A percentile compares a stretch with the other conserved stretches of the same genome.
Conservation (phyloP, 1,284 basidiomycete species). For the Puccinia sorghi region DNA sequence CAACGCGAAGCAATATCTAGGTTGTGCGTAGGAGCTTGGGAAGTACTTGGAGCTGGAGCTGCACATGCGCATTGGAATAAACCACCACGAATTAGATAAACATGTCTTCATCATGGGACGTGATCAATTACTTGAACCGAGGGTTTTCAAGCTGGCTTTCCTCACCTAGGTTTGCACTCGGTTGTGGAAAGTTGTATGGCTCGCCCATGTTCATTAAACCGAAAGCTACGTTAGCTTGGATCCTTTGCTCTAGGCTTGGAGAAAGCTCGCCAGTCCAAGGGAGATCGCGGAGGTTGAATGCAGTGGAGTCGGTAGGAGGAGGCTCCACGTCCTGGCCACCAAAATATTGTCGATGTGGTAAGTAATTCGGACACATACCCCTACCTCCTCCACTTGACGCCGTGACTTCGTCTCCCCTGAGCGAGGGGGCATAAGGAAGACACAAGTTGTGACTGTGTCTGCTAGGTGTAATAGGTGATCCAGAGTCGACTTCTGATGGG, state of each 20-base stretch:
- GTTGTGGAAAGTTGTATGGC: neutral
- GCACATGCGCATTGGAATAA: neutral
- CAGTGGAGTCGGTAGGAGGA: neutral
- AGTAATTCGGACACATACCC: constrained; percentile 3
- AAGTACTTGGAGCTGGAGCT: neutral
- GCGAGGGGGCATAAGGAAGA: constrained; percentile 7
- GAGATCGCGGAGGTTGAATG: neutral
- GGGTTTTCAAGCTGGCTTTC: neutral
- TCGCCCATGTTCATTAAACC: constrained; percentile 5
- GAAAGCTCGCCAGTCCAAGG: constrained; percentile 5
- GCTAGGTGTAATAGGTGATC: constrained; percentile 9
- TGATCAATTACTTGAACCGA: neutral
- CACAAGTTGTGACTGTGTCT: neutral
- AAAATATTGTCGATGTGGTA: constrained; percentile 11
- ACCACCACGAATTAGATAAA: neutral
- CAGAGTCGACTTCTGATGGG: neutral
- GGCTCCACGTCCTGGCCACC: neutral
- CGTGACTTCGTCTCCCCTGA: neutral
- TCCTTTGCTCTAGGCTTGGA: neutral
- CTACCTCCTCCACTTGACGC: neutral
- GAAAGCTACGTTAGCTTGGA: neutral
- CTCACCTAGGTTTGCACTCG: neutral
- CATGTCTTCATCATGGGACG: neutral
- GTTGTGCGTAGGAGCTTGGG: constrained; percentile 2
- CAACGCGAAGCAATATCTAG: neutral